phyloP scores from a whole-genome alignment of 2,329 filamentous ascomycete genomes.

The Fusarium sp. region DNA sequence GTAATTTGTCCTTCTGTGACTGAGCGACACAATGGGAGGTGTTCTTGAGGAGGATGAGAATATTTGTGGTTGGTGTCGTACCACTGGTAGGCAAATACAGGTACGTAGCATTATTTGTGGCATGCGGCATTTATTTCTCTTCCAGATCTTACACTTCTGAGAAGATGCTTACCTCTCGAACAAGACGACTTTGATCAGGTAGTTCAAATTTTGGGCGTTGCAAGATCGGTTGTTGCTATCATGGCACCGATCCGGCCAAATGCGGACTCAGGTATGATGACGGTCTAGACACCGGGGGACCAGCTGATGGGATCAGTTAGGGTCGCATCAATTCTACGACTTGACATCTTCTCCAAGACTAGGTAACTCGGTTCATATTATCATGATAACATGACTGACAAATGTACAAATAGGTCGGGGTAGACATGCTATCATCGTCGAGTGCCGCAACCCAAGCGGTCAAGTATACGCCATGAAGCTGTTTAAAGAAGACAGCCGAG shows the following conservation, averaged over 20 bases:
- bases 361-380: neutral
- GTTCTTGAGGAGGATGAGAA: rapidly evolving
- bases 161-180: neutral
- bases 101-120: neutral
- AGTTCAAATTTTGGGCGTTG: neutral
- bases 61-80: neutral
- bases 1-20: too few relatives aligned
- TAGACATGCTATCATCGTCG: conserved; percentile 15
- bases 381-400: neutral
- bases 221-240: rapidly evolving
- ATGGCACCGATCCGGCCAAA: conserved; percentile 10
- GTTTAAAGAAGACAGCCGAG: conserved; percentile 7
- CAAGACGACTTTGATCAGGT: rapidly evolving
- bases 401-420: neutral
- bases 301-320: neutral
- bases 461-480: conserved; percentile 21
- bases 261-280: neutral
- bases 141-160: rapidly evolving
- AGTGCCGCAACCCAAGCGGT: conserved; percentile 1
- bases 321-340: conserved; percentile 6
- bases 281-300: rapidly evolving
- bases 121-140: neutral
- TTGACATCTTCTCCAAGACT: conserved; percentile 1
- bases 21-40: too few relatives aligned
- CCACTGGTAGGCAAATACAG: neutral